These are phyloP conservation scores for Saccharum spontaneum DNA, from an alignment of 176 grass and related monocot genomes.

Conservation along the genomic window DNA sequence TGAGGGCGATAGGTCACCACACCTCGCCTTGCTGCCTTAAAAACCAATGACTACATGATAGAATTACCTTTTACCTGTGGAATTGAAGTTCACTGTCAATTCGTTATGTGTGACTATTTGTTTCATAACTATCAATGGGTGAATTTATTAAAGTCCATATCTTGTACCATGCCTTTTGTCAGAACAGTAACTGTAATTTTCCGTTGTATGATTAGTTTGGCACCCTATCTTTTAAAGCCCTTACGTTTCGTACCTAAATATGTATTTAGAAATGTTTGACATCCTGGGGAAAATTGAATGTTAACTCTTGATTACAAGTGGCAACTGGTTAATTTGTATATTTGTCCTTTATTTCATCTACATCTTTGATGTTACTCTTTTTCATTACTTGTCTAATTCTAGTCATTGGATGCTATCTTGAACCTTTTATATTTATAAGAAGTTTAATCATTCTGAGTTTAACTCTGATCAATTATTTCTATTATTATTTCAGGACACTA, in stretches of 20 bases:
- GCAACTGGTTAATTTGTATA: neutral
- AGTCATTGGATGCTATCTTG: neutral
- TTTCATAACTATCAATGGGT: neutral
- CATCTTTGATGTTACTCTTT: conserved; percentile 1
- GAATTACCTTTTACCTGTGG: neutral
- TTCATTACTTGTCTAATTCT: conserved; percentile 24
- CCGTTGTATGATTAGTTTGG: neutral
- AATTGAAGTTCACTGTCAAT: neutral
- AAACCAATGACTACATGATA: neutral
- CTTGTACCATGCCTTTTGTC: neutral
- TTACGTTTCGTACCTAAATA: neutral
- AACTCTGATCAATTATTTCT: conserved; percentile 20
- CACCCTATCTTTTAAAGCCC: neutral
- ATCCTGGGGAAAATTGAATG: neutral
- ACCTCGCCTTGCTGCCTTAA: neutral
- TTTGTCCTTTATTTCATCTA: conserved; percentile 4
- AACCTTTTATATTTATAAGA: neutral
- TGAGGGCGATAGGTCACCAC: neutral
- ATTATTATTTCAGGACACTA: conserved; percentile 64
- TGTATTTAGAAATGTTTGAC: neutral
- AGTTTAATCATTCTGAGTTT: conserved; percentile 1
- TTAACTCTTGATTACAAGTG: neutral
- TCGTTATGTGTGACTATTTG: neutral
- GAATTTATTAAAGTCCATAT: neutral
- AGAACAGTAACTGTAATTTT: neutral